Evolutionary conservation across 495 filamentous ascomycete species (phyloP).

Genomic region (Hypoxylon trugodes): DNA sequence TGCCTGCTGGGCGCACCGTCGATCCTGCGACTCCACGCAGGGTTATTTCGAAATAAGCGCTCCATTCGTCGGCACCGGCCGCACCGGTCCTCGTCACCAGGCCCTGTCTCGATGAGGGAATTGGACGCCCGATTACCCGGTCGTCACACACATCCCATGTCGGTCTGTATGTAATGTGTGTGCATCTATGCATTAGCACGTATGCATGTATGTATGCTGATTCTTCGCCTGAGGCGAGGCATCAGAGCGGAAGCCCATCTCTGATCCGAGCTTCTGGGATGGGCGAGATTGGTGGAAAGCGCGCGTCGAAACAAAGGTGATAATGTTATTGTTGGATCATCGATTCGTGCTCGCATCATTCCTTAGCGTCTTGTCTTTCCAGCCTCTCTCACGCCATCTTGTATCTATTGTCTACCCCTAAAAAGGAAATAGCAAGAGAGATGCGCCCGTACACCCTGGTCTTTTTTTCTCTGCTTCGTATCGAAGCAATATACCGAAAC

Average conservation of each 20-base stretch:
- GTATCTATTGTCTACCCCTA: too few species aligned
- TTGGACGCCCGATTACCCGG: too few species aligned
- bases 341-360: conserved; percentile 1
- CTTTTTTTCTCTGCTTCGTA: background rate
- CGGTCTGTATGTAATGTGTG: too few species aligned
- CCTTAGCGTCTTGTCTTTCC: background rate
- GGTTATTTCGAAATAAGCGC: conserved; percentile 1
- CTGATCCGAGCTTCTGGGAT: too few species aligned
- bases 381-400: conserved; percentile 7
- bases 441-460: too few species aligned
- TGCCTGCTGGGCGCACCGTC: too few species aligned
- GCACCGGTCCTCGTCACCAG: background rate
- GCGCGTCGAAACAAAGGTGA: background rate
- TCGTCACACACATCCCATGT: too few species aligned
- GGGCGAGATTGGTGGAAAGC: background rate
- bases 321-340: conserved; percentile 11
- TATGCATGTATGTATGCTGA: background rate
- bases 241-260: too few species aligned
- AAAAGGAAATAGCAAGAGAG: too few species aligned
- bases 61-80: conserved; percentile 5
- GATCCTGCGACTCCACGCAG: conserved; percentile 31
- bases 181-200: background rate
- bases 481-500: conserved; percentile 2
- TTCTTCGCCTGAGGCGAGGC: too few species aligned
- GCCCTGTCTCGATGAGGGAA: background rate